A percentile compares a stretch with the other conserved stretches of the same genome.
Conservation (phyloP, 768 basidiomycete genomes). For the Auricularia sp. region DNA sequence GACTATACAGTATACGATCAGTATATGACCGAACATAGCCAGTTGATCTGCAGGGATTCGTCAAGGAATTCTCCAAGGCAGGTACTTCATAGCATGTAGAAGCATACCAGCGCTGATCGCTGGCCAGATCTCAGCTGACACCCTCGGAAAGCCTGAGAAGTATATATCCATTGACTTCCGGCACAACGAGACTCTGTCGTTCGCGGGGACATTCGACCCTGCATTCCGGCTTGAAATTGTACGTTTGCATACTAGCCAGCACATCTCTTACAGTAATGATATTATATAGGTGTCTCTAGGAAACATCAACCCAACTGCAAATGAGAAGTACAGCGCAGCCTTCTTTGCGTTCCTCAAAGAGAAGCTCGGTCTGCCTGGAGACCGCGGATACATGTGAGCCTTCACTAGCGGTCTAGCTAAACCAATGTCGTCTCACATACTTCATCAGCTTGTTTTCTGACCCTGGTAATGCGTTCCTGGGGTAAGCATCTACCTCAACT, state of each 20-base stretch:
- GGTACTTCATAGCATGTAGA: neutral
- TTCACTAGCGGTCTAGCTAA: neutral
- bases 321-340: slow-evolving; percentile 44
- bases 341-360: slow-evolving; percentile 46
- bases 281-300: slow-evolving; percentile 42
- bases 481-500: slow-evolving; percentile 25
- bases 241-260: slow-evolving; percentile 17
- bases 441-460: slow-evolving; percentile 36
- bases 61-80: slow-evolving; percentile 51
- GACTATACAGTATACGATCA: neutral
- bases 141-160: slow-evolving; percentile 49
- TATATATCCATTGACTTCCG: slow-evolving; percentile 46
- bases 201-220: slow-evolving; percentile 57
- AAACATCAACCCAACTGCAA: slow-evolving; percentile 38
- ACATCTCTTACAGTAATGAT: neutral
- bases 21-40: slow-evolving; percentile 7
- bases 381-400: slow-evolving; percentile 53
- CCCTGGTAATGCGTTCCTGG: slow-evolving; percentile 40
- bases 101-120: neutral
- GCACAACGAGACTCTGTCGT: slow-evolving; percentile 52
- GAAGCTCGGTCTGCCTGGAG: slow-evolving; percentile 39
- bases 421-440: neutral
- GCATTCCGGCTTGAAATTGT: slow-evolving; percentile 53
- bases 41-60: slow-evolving; percentile 25
- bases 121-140: slow-evolving; percentile 30